Percentiles rank a stretch among this genome's conserved stretches.
Evolutionary conservation across 2,329 filamentous ascomycete genomes (phyloP).

Genomic region (Pestalotiopsis sp.): DNA sequence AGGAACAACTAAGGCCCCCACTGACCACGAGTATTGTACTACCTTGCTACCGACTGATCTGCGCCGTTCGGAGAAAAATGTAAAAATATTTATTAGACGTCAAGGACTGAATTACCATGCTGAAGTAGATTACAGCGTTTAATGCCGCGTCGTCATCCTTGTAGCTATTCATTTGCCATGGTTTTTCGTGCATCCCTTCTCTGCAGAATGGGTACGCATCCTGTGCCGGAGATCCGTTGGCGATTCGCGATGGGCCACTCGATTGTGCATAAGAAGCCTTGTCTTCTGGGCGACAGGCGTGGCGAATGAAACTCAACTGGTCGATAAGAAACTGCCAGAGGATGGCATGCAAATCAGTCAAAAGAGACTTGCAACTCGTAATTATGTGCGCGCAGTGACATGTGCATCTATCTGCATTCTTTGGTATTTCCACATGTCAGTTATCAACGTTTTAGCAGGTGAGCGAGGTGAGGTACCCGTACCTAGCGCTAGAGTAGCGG

Average conservation of each 20-base stretch:
- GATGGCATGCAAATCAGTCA: no score
- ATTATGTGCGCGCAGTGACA: no score
- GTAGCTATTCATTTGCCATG: background rate
- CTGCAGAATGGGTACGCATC: background rate
- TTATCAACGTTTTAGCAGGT: background rate
- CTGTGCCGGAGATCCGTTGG: background rate
- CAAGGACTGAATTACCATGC: background rate
- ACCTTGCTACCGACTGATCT: background rate
- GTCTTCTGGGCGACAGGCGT: background rate
- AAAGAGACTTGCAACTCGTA: no score
- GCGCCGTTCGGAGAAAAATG: background rate
- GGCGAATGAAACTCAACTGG: no score
- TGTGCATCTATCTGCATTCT: no score
- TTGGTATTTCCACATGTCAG: no score
- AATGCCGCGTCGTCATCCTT: background rate
- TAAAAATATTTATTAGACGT: background rate
- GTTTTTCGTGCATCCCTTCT: background rate
- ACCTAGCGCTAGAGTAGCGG: background rate
- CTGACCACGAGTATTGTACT: background rate
- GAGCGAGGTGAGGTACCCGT: no score
- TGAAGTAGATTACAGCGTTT: background rate
- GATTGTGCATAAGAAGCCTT: background rate
- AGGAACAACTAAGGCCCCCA: slow-evolving; percentile 6
- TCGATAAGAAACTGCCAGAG: no score
- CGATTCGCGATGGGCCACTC: background rate